phyloP scores from a whole-genome alignment of 1,139 yeast genomes.

The Protomyces lactucae-debilis region DNA sequence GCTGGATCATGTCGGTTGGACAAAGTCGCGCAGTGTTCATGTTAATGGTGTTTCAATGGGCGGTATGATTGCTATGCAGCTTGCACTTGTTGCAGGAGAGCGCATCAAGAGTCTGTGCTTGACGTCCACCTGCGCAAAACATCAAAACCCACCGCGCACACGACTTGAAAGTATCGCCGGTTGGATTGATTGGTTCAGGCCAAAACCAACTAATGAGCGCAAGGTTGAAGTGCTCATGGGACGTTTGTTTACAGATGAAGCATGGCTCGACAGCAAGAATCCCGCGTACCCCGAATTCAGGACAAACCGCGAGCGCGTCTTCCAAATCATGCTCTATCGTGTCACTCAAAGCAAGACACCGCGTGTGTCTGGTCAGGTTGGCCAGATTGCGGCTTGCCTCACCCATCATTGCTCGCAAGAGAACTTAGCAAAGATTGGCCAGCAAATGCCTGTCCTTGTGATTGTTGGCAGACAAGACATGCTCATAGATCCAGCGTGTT shows the following conservation, averaged over 20 bases:
- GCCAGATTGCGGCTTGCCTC: constrained; percentile 19
- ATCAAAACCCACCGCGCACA: constrained; percentile 24
- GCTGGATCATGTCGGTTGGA: constrained; percentile 25
- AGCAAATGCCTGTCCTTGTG: constrained; percentile 13
- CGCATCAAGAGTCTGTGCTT: constrained; percentile 15
- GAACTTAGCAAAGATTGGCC: constrained; percentile 9
- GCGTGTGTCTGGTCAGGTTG: constrained; percentile 3
- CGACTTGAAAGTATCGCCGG: constrained; percentile 10
- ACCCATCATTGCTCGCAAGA: constrained; percentile 16
- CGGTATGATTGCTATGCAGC: constrained; percentile 22
- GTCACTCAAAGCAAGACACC: constrained; percentile 1
- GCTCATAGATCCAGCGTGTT: constrained; percentile 17
- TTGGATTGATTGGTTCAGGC: constrained; percentile 20
- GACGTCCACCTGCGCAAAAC: constrained; percentile 24
- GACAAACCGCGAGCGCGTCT: constrained; percentile 7
- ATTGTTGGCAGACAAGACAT: constrained; percentile 15
- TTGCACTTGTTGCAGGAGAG: constrained; percentile 7
- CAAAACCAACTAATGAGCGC: constrained; percentile 4
- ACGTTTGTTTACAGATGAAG: constrained; percentile 1
- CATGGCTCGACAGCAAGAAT: constrained; percentile 9
- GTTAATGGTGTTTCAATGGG: constrained; percentile 26
- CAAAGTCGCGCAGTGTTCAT: constrained; percentile 7
- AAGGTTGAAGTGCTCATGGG: constrained; percentile 4
- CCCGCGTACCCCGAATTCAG: neutral
- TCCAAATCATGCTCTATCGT: constrained; percentile 7